Evolutionary conservation across 306 rosid genomes (phyloP), one percentile per base, ranked within the genome.

Genomic region (Oemleria cerasiformis): DNA sequence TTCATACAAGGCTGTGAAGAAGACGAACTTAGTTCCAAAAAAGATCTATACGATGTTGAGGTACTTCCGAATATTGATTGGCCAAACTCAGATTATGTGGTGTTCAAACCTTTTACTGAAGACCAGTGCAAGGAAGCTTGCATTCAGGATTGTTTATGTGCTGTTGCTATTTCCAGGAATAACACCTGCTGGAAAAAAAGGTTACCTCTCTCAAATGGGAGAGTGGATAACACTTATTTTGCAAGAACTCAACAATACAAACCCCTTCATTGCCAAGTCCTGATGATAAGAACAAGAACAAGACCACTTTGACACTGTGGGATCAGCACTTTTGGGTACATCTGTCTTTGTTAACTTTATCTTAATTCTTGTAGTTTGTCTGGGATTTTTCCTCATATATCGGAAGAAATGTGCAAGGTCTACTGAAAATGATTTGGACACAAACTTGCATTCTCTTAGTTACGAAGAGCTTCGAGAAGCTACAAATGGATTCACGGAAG

Each of bases 131-230:
- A 25, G 30, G 30, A 25, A 25, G 30, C 30, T 25, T 25, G 30
- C 30, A 25, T 25, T 25, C 30, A 25, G 30, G 30, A 25, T 25
- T 25, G 30, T 25, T 25, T 25, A 2, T 25, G 30, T 25, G 30
- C 1, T 25, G 30, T 25, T 25, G 30, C 30, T 25, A 25, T 25
- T 83, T 42, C 54, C 14, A 3, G 63, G 9, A 30, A 0, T 0
- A 65, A 15, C 4, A 51, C 21, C 1, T 79, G 89, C 47, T 77
- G 79, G 82, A 85, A 82, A 80, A 85, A 85, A 77, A 85, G 53
- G 76, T 44, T 79, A 14, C 84, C 86, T 6, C 81, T 85, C 60
- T 79, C 81, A 0, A 82, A 79, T 53, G 86, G 89, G 54, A 79
- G 83, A 43, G 70, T 30, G 36, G 67, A 67, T 21, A 4, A 4